Evolutionary conservation across 768 basidiomycete genomes (phyloP).

Genomic region (Ephemerocybe angulata): DNA sequence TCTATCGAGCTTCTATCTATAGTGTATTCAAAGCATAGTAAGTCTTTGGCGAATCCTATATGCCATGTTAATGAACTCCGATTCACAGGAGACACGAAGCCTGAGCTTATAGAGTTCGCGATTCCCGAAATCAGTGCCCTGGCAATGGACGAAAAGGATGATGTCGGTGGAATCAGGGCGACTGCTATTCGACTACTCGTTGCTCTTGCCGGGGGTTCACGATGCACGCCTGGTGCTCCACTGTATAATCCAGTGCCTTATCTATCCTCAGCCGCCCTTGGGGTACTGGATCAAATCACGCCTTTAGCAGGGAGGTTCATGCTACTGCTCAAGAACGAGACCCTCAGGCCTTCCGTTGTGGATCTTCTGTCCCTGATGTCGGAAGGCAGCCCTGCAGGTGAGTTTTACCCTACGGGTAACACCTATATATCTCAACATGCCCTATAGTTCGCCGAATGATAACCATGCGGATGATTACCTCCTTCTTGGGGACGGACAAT

Average conservation of each 20-base stretch:
- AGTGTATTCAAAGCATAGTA: slow-evolving; percentile 1
- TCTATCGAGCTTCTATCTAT: neutral
- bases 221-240: neutral
- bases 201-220: neutral
- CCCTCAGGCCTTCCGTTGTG: neutral
- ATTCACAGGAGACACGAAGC: neutral
- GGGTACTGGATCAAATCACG: neutral
- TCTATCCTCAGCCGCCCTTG: neutral
- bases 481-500: neutral
- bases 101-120: neutral
- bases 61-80: neutral
- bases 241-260: neutral
- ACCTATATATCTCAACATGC: neutral
- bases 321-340: neutral
- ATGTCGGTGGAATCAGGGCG: neutral
- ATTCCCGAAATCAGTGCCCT: neutral
- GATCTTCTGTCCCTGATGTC: slow-evolving; percentile 3
- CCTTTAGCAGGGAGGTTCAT: neutral
- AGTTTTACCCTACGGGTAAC: neutral
- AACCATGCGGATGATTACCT: neutral
- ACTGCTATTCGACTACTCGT: neutral
- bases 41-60: neutral
- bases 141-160: slow-evolving; percentile 1
- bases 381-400: neutral
- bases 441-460: neutral